Base-by-base conservation (phyloP, 129 eudicot genomes). In the Deinandra increscens region DNA sequence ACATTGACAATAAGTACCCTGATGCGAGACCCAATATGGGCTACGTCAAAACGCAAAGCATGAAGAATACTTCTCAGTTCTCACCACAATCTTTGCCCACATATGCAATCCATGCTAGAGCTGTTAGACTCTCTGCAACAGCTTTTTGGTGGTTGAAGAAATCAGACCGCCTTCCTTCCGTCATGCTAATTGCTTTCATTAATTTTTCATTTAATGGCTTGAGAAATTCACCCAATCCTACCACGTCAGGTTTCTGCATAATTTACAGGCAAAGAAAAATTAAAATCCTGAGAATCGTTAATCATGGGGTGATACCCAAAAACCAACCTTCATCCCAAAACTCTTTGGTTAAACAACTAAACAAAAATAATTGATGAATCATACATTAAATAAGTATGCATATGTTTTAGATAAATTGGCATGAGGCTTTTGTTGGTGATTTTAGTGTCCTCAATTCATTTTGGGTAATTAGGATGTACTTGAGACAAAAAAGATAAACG, bases 91-190 rank as follows among this genome's bases (percentile, higher is more conserved):
- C 96, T 76, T 92, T 92, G 67, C 96, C 98, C 3, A 85, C 80
- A 69, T 88, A 92, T 17, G 96, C 95, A 77, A 92, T 84, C 98
- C 98, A 91, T 59, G 96, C 97, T 45, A 91, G 80, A 68, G 98
- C 98, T 53, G 87, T 67, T 66, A 92, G 79, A 81, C 95, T 88
- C 71, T 92, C 98, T 3, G 95, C 82, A 60, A 73, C 88, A 66
- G 86, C 68, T 82, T 92, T 92, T 75, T 82, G 66, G 87, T 92
- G 96, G 73, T 86, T 87, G 75, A 81, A 88, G 68, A 74, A 84
- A 77, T 88, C 96, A 73, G 96, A 79, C 39, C 96, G 84, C 69
- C 84, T 81, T 60, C 98, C 98, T 71, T 92, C 98, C 9, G 96
- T 79, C 95, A 92, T 77, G 60, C 80, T 76, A 68, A 64, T 76